phyloP scores from a whole-genome alignment of 176 grass and related monocot genomes.

The Neostapfia colusana region DNA sequence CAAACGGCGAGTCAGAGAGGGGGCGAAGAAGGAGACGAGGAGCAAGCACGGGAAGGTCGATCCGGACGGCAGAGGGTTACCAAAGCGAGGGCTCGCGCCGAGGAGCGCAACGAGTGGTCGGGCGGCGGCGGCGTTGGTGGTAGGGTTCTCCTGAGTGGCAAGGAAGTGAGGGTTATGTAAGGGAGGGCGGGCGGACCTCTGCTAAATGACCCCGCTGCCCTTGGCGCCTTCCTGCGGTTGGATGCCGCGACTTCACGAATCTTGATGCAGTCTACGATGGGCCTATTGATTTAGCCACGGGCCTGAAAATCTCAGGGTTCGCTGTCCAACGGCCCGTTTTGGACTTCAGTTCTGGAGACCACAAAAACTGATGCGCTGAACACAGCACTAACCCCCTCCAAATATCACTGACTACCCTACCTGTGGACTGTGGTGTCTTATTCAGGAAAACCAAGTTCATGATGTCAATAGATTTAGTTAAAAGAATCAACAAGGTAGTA shows the following conservation, averaged over 20 bases:
- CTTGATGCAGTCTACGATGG: not conserved
- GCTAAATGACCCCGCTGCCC: constrained; percentile 11
- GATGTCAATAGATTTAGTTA: too few relatives aligned
- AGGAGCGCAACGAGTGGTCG: not conserved
- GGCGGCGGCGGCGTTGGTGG: constrained; percentile 24
- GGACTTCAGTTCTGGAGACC: too few relatives aligned
- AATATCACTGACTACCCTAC: too few relatives aligned
- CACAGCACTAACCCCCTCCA: too few relatives aligned
- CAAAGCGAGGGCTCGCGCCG: constrained; percentile 15
- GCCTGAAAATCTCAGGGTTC: too few relatives aligned
- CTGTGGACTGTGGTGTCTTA: too few relatives aligned
- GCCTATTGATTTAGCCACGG: too few relatives aligned
- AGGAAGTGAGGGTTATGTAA: constrained; percentile 23
- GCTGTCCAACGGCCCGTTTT: too few relatives aligned
- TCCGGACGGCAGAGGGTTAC: not conserved
- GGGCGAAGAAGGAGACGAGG: not conserved
- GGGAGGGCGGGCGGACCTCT: too few relatives aligned
- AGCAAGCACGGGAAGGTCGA: not conserved
- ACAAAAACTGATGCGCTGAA: too few relatives aligned
- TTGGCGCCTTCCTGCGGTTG: not conserved
- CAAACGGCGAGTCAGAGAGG: not conserved
- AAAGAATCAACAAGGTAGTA: too few relatives aligned
- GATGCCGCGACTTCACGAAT: not conserved
- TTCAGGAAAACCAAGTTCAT: too few relatives aligned
- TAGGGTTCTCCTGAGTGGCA: constrained; percentile 37